Evolutionary conservation across 2,329 filamentous ascomycete genomes (phyloP).

Genomic region (Scedosporium apiospermum): DNA sequence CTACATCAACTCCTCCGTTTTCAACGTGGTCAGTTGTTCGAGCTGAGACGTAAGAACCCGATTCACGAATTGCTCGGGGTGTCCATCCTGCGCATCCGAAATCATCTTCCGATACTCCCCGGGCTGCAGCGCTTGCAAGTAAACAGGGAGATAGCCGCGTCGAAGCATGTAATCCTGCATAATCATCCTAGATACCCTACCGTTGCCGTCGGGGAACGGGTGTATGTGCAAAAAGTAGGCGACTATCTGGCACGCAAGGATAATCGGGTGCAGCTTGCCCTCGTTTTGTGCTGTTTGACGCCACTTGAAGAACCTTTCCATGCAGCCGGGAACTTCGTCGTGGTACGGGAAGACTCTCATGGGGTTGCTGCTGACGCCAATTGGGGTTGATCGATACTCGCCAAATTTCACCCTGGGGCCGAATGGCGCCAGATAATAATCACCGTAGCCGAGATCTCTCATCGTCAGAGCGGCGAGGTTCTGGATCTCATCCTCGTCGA

Average conservation of each 20-base stretch:
- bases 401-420: no score
- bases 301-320: neutral
- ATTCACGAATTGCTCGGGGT: no score
- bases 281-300: slow-evolving; percentile 9
- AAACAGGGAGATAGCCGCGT: slow-evolving; percentile 12
- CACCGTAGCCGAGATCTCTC: neutral
- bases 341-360: neutral
- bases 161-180: slow-evolving; percentile 16
- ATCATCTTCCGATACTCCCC: no score
- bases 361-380: neutral
- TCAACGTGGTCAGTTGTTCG: no score
- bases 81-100: no score
- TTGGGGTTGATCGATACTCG: neutral
- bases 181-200: slow-evolving; percentile 12
- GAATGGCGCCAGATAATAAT: neutral
- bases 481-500: neutral
- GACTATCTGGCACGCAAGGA: slow-evolving; percentile 13
- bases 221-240: slow-evolving; percentile 13
- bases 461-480: neutral
- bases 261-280: slow-evolving; percentile 13
- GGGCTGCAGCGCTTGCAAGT: no score
- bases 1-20: no score
- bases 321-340: neutral
- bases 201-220: slow-evolving; percentile 16
- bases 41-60: no score